Evolutionary conservation across 2,329 filamentous ascomycete genomes (phyloP), one percentile per base, ranked within the genome.

Genomic region (Fusarium temperatum): DNA sequence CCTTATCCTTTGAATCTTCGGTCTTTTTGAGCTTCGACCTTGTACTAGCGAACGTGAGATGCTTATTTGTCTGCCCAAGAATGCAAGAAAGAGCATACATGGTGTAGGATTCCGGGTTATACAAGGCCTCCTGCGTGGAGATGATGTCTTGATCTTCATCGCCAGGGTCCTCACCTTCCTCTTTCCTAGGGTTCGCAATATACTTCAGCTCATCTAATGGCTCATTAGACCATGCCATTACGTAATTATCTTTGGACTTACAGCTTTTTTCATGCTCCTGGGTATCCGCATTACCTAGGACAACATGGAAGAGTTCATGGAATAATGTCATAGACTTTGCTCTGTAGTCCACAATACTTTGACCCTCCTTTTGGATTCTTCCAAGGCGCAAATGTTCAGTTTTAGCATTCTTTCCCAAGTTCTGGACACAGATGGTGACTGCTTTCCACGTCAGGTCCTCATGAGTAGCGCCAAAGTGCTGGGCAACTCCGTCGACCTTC

Each of bases 321-420:
- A 51, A 51, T 9, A 35, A 35, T 15, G 48, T 51, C 48, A 51
- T 35, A 3, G 30, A 51, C 30, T 32, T 6, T 32, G 48, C 22
- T 32, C 22, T n/a, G 15, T 32, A 51, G 6, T 32, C 22, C 48
- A 51, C 30, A 35, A 35, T 24, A 24, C 48, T 51, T n/a, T 32
- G 4, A 6, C 48, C 48, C 5, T 24, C 48, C 1, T 12, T 51
- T 3, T n/a, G n/a, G 7, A 51, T 8, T 3, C 0, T 17, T 13
- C 48, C 48, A n/a, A 51, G 48, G 30, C 8, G 8, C 11, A 51
- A 8, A 35, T 18, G 0, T 2, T 28, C 44, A 1, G 4, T 47
- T 7, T 28, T 47, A 10, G 44, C 12, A 47, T 20, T 6, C 44
- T 6, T 5, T 7, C 0, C 0, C 18, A 45, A 14, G 28, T 32